Conservation (phyloP, 2,329 filamentous ascomycete species). For the Fusarium verticillioides region DNA sequence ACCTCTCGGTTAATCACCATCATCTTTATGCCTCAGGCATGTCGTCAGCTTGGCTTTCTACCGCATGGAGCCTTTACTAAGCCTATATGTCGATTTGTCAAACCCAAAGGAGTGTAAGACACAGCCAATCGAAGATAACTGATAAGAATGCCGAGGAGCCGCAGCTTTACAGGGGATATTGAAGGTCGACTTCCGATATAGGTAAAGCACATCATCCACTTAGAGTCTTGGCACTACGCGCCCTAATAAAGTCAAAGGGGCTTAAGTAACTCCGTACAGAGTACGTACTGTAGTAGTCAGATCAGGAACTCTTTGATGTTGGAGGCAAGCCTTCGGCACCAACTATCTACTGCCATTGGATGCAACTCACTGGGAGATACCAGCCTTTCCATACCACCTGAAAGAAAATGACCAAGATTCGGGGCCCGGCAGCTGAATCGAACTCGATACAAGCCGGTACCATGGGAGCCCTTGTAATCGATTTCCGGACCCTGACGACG, state of each 20-base stretch:
- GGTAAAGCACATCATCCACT: constrained; percentile 33
- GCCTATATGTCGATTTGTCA: constrained; percentile 27
- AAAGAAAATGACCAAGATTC: neutral
- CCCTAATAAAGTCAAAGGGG: neutral
- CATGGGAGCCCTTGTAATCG: neutral
- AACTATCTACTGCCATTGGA: neutral
- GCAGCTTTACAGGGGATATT: constrained; percentile 22
- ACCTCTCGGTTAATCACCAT: constrained; percentile 4
- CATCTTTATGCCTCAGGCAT: constrained; percentile 26
- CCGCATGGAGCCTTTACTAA: neutral
- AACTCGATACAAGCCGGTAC: constrained; percentile 4
- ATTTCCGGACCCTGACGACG: constrained; percentile 5
- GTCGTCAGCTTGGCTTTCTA: neutral
- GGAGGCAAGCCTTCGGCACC: neutral
- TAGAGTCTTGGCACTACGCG: constrained; percentile 16
- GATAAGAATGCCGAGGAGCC: constrained; percentile 39
- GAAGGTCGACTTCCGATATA: constrained; percentile 39
- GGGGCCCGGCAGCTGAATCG: constrained; percentile 1
- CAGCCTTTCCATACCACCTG: neutral
- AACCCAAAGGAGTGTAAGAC: constrained; percentile 4
- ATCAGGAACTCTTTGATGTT: neutral
- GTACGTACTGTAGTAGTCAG: neutral
- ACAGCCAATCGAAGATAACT: constrained; percentile 19
- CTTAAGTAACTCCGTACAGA: too few relatives aligned
- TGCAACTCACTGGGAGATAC: neutral